Evolutionary conservation across 2,329 filamentous ascomycete species (phyloP).

Genomic region (Aureobasidium sp.): DNA sequence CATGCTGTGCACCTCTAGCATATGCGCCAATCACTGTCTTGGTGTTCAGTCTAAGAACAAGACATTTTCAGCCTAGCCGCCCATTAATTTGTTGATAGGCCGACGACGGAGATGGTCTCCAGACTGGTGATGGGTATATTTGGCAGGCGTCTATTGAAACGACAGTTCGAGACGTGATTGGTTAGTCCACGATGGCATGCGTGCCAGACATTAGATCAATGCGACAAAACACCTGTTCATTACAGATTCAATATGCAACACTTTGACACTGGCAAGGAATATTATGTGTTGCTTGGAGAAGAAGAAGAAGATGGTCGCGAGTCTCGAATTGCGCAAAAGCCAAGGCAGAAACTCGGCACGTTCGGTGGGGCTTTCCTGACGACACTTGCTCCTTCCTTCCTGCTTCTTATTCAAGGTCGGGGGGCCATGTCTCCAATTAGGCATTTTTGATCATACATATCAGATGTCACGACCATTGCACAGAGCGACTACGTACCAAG

Average conservation of each 20-base stretch:
- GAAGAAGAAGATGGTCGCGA: background rate
- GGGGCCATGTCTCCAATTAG: too few relatives aligned
- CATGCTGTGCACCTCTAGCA: constrained; percentile 1
- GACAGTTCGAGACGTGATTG: background rate
- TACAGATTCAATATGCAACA: background rate
- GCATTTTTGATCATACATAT: too few relatives aligned
- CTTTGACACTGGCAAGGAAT: background rate
- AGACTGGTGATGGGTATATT: background rate
- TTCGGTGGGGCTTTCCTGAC: background rate
- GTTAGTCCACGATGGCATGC: background rate
- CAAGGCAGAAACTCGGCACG: background rate
- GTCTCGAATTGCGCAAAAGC: background rate
- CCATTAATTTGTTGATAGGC: background rate
- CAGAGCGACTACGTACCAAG: too few relatives aligned
- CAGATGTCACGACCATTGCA: too few relatives aligned
- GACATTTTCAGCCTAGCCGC: background rate
- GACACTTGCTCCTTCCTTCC: background rate
- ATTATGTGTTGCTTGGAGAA: background rate
- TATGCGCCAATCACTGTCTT: background rate
- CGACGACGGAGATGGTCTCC: background rate
- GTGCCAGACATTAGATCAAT: background rate
- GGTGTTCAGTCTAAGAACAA: too few relatives aligned
- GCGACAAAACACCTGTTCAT: background rate
- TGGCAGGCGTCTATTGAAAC: constrained; percentile 1
- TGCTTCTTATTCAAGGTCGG: too few relatives aligned